Evolutionary conservation across 1,284 basidiomycete genomes (phyloP).

Genomic region (Marasmius fiardii): DNA sequence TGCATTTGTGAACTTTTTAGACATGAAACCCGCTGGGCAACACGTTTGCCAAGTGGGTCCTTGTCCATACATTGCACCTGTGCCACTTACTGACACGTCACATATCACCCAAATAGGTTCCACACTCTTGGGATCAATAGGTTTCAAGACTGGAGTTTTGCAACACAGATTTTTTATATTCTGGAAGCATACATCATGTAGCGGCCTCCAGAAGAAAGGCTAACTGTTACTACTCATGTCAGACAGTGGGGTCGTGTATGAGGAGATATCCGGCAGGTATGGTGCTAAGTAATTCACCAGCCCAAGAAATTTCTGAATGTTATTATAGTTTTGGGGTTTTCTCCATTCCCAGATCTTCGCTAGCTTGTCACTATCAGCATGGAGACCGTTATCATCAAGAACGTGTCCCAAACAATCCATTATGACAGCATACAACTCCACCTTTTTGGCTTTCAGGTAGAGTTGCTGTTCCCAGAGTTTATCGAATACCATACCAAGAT

Average conservation of each 20-base stretch:
- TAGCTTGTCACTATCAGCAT: slow-evolving; percentile 20
- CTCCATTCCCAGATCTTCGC: neutral
- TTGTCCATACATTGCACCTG: no score
- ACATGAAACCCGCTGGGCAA: slow-evolving; percentile 36
- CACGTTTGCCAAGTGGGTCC: slow-evolving; percentile 32
- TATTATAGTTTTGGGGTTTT: neutral
- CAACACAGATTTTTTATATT: slow-evolving; percentile 11
- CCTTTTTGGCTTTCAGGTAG: no score
- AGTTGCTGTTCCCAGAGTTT: no score
- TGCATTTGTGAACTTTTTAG: slow-evolving; percentile 33
- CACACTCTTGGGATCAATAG: neutral
- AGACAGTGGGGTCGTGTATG: slow-evolving; percentile 22
- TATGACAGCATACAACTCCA: slow-evolving; percentile 25
- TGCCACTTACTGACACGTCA: slow-evolving; percentile 33
- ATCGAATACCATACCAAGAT: no score
- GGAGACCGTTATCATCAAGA: slow-evolving; percentile 23
- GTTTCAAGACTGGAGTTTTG: slow-evolving; percentile 10
- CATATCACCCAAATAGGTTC: slow-evolving; percentile 16
- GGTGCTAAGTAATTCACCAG: slow-evolving; percentile 36
- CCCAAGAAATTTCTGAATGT: slow-evolving; percentile 29
- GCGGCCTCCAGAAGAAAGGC: slow-evolving; percentile 11
- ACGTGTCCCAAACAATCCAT: slow-evolving; percentile 29
- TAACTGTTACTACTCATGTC: slow-evolving; percentile 14
- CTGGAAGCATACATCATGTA: slow-evolving; percentile 12
- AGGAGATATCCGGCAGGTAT: slow-evolving; percentile 33